Evolutionary conservation across 2,329 filamentous ascomycete genomes (phyloP), one percentile per base, ranked within the genome.

Genomic region (Diaporthe sp.): DNA sequence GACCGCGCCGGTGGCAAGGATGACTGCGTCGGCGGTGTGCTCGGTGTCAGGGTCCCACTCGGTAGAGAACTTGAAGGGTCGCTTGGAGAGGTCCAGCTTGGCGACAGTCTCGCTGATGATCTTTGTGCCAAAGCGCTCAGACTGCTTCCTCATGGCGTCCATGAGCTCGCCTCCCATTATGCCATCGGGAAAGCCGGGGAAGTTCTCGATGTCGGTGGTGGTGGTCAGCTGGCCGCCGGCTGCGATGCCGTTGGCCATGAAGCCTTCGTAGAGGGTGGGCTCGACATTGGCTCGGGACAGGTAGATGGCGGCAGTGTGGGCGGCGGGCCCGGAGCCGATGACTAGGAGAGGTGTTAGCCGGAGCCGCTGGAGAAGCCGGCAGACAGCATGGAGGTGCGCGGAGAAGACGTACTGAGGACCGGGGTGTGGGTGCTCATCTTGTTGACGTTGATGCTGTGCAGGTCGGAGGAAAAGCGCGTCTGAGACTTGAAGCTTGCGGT

Each of bases 151-250:
- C 96, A 99, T 98, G 84, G 93, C 91, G 80, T 98, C 96, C 97
- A 99, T 99, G 79, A 99, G 88, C 82, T 95, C 93, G 74, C 90
- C 86, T 79, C 97, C 97, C 86, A 95, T 94, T 84, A 99, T 95
- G 78, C 93, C 94, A 81, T 94, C 91, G 81, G 94, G 94, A 88
- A 98, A 99, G 65, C 97, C 97, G 37, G 97, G 97, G 86, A 94
- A 99, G 90, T 99, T 99, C 89, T 99, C 97, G 76, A 99, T 92
- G 80, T 99, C 97, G 81, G 98, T 98, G 73, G 97, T 99, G 37
- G 97, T 99, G 73, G 97, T 99, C 80, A 99, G 90, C 89, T 99
- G 97, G 75, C 97, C 97, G 80, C 97, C 97, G 59, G 97, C 95
- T 9, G 97, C 97, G 81, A 97, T 98, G 82, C 96, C 97, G 83